phyloP scores from a whole-genome alignment of 176 grass and related monocot genomes.

The Rhynchospora breviuscula region DNA sequence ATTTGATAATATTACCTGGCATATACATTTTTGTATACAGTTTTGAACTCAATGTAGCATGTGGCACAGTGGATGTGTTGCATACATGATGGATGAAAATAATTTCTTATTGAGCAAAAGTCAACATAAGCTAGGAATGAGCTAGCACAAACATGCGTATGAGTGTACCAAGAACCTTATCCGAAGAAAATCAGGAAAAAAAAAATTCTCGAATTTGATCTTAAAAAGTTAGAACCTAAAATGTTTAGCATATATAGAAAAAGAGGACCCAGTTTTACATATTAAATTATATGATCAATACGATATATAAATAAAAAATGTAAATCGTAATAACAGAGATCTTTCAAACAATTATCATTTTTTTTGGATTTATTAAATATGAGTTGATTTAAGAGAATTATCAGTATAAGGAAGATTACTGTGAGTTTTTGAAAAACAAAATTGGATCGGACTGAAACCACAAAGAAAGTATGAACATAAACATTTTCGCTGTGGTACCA shows the following conservation, averaged over 20 bases:
- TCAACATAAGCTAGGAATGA: neutral
- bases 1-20: neutral
- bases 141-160: slow-evolving; percentile 4
- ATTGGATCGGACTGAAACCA: neutral
- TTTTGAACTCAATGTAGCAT: slow-evolving; percentile 13
- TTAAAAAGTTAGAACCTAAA: neutral
- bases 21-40: neutral
- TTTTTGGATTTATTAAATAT: too few species aligned
- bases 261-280: neutral
- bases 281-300: neutral
- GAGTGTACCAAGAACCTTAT: neutral
- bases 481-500: neutral
- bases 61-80: neutral
- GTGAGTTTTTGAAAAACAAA: too few species aligned
- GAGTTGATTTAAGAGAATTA: too few species aligned
- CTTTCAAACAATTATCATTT: too few species aligned
- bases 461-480: neutral
- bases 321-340: too few species aligned
- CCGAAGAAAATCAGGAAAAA: neutral
- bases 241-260: neutral
- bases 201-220: neutral
- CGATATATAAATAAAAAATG: too few species aligned
- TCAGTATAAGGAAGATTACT: too few species aligned
- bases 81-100: neutral
- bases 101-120: neutral